A percentile compares a stretch with the other conserved stretches of the same genome.
These are phyloP conservation scores for Penicillium sp. DNA, from an alignment of 2,329 filamentous ascomycete species.

Conservation along the genomic window DNA sequence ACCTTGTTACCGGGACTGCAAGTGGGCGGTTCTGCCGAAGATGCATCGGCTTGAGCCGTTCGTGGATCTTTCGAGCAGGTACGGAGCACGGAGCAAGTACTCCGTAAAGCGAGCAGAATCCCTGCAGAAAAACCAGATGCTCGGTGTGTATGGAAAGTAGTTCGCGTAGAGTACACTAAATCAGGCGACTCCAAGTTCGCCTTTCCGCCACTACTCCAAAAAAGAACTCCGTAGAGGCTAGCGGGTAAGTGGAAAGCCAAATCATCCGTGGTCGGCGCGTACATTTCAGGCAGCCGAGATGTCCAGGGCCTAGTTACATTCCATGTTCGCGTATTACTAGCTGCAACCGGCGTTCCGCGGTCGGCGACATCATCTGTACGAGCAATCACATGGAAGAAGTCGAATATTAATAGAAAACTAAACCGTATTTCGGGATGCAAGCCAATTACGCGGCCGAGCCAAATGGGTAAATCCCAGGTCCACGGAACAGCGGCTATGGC, in stretches of 20 bases:
- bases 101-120: neutral
- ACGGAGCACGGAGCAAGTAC: too few relatives aligned
- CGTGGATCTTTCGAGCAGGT: conserved; percentile 2
- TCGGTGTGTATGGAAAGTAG: neutral
- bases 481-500: conserved; percentile 7
- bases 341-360: conserved; percentile 11
- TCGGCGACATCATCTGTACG: conserved; percentile 2
- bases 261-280: conserved; percentile 9
- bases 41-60: conserved; percentile 2
- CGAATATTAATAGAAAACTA: conserved; percentile 3
- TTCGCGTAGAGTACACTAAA: neutral
- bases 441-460: conserved; percentile 17
- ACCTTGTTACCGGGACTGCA: conserved; percentile 1
- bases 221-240: neutral
- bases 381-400: conserved; percentile 5
- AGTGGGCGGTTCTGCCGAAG: conserved; percentile 15
- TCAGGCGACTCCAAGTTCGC: neutral
- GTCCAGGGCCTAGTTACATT: neutral
- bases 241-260: neutral
- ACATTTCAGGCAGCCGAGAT: conserved; percentile 17
- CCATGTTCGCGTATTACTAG: conserved; percentile 1
- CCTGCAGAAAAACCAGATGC: neutral
- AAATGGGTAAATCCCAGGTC: conserved; percentile 9
- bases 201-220: neutral
- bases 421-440: neutral